These are phyloP conservation scores for Hypoxylon rubiginosum DNA, from an alignment of 2,329 filamentous ascomycete genomes.

Conservation along the genomic window DNA sequence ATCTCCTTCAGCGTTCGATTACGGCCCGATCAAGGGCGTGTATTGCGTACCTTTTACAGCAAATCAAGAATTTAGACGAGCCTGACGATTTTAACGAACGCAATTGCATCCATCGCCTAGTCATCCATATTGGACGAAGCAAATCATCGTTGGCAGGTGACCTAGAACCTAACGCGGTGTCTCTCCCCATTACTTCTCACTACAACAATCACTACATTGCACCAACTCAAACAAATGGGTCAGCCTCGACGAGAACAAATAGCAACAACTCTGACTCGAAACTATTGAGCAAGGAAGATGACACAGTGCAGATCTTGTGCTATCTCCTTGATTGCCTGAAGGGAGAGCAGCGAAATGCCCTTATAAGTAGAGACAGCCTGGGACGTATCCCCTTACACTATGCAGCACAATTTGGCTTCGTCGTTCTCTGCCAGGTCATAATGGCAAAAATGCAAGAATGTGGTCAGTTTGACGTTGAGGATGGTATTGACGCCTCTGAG, in stretches of 20 bases:
- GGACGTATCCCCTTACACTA: slow-evolving; percentile 92
- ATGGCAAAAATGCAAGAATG: slow-evolving; percentile 91
- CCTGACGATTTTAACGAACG: slow-evolving; percentile 93
- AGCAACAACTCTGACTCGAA: slow-evolving; percentile 73
- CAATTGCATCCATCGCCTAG: slow-evolving; percentile 91
- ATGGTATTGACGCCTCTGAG: slow-evolving; percentile 86
- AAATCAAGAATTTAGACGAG: slow-evolving; percentile 81
- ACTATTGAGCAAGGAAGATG: slow-evolving; percentile 76
- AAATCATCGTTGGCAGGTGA: slow-evolving; percentile 64
- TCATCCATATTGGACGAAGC: slow-evolving; percentile 92
- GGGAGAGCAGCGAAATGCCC: slow-evolving; percentile 74
- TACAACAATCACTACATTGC: slow-evolving; percentile 81
- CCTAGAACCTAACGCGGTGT: slow-evolving; percentile 64
- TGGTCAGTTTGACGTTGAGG: slow-evolving; percentile 85
- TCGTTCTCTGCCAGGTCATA: slow-evolving; percentile 88
- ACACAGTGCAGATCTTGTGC: slow-evolving; percentile 77
- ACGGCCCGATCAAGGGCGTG: slow-evolving; percentile 76
- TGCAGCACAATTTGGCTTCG: slow-evolving; percentile 93
- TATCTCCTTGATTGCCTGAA: slow-evolving; percentile 77
- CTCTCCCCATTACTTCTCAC: slow-evolving; percentile 64
- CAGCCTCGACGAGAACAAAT: slow-evolving; percentile 69
- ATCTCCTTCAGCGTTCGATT: slow-evolving; percentile 83
- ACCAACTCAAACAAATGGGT: slow-evolving; percentile 75
- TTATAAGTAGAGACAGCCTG: slow-evolving; percentile 80
- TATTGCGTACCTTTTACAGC: slow-evolving; percentile 77